Evolutionary conservation across 2,329 filamentous ascomycete species (phyloP), one percentile per base, ranked within the genome.

Genomic region (Colletotrichum aenigma): DNA sequence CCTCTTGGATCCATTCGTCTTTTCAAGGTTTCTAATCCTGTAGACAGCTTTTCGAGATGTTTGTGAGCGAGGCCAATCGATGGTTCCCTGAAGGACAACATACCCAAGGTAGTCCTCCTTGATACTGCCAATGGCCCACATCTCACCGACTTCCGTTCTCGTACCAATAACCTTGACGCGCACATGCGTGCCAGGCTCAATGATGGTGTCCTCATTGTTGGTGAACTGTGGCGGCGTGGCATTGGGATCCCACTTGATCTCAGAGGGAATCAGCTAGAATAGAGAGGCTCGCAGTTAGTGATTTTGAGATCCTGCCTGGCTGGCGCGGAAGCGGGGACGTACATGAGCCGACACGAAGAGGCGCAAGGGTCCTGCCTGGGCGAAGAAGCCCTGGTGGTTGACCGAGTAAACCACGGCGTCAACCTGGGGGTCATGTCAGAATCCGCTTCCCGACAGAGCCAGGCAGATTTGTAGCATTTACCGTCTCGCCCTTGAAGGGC

Each of bases 41-140:
- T 13, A 78, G 75, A 43, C 77, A 78, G 61, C 77, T 78, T 73
- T 24, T 43, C 48, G 26, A 32, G 26, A 52, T 30, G n/a, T 74
- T 68, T 64, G 72, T 78, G 65, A 78, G 76, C 56, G 30, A 77
- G 36, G 28, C 61, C 32, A 16, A 55, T 15, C 12, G 34, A 65
- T 15, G 7, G 8, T 10, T 60, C 43, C 32, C 71, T 32, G 24
- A 43, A 26, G 24, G 15, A 38, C 52, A 52, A 82, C 84, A 79
- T 88, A 93, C 92, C 92, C 92, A 55, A 94, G 88, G 81, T 93
- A 94, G 82, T 94, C 92, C 82, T 94, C 96, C 86, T 98, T 98
- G 87, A 99, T 98, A 79, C 95, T 98, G 76, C 96, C 97, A 84
- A 99, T 98, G 48, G 96, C 97, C 90, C 94, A 98, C 91, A 99